Evolutionary conservation across 2,329 filamentous ascomycete genomes (phyloP).

Genomic region (Magnaporthales sp.): DNA sequence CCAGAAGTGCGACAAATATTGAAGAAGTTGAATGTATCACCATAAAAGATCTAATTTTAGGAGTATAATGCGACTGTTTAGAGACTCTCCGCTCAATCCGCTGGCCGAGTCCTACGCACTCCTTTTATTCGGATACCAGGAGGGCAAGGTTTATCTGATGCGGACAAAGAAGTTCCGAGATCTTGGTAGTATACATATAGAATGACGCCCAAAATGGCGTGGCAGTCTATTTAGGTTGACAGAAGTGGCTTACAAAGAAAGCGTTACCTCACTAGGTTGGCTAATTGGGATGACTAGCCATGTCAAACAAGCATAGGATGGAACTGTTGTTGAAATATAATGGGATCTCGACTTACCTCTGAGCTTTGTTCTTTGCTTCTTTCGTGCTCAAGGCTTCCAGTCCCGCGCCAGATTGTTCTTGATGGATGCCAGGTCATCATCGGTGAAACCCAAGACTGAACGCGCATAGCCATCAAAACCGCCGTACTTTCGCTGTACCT

Average conservation of each 20-base stretch:
- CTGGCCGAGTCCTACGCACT: not conserved
- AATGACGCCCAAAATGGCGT: not conserved
- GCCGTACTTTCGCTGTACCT: constrained; percentile 32
- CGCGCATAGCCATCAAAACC: constrained; percentile 41
- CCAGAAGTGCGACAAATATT: not conserved
- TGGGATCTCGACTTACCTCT: not conserved
- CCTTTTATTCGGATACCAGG: not conserved
- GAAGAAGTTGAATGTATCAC: not conserved
- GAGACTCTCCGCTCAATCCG: not conserved
- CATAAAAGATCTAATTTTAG: not conserved
- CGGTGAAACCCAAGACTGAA: constrained; percentile 34
- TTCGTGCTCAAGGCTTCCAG: not conserved
- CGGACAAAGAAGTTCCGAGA: no score
- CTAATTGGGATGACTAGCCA: not conserved
- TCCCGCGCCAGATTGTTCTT: constrained; percentile 30
- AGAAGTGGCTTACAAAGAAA: not conserved
- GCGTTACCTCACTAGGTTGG: not conserved
- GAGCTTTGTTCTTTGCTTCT: not conserved
- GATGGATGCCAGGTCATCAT: constrained; percentile 35
- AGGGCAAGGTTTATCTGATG: not conserved
- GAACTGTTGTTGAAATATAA: not conserved
- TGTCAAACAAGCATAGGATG: not conserved
- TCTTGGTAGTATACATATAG: not conserved
- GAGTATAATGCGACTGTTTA: constrained; percentile 3
- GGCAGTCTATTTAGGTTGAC: not conserved